Evolutionary conservation across 2,329 filamentous ascomycete species (phyloP).

Genomic region (Nakataea oryzae): DNA sequence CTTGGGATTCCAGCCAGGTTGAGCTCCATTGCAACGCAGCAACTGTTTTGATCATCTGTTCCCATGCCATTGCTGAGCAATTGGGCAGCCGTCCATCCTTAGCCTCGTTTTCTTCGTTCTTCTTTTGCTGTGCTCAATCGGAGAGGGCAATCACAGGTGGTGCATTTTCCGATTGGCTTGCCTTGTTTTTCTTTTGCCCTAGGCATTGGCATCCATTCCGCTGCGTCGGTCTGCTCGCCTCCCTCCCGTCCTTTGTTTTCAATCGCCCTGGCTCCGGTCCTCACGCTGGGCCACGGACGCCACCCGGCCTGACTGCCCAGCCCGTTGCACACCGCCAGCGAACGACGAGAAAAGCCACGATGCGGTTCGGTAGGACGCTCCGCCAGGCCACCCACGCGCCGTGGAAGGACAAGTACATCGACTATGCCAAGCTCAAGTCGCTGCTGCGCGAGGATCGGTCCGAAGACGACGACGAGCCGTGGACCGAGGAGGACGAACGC

Average conservation of each 20-base stretch:
- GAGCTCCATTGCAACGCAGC: not conserved
- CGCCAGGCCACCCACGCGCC: slow-evolving; percentile 69
- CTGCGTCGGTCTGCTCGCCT: not conserved
- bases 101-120: not conserved
- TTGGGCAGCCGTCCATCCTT: not conserved
- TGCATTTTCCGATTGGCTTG: not conserved
- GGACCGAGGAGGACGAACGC: slow-evolving; percentile 92
- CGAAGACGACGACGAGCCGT: slow-evolving; percentile 53
- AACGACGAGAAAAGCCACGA: slow-evolving; percentile 23
- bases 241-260: not conserved
- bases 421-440: slow-evolving; percentile 87
- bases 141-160: not conserved
- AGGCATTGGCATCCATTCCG: no score
- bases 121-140: not conserved
- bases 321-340: not conserved
- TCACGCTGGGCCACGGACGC: no score
- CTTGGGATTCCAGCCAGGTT: not conserved
- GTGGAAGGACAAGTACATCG: slow-evolving; percentile 91
- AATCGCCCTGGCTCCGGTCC: not conserved
- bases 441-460: slow-evolving; percentile 68
- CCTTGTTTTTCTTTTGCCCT: not conserved
- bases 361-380: slow-evolving; percentile 92
- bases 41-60: not conserved
- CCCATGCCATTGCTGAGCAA: not conserved
- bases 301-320: no score